A percentile compares a stretch with the other conserved stretches of the same genome.
Conservation (phyloP, 2,329 filamentous ascomycete species). For the Rutstroemia sp. region DNA sequence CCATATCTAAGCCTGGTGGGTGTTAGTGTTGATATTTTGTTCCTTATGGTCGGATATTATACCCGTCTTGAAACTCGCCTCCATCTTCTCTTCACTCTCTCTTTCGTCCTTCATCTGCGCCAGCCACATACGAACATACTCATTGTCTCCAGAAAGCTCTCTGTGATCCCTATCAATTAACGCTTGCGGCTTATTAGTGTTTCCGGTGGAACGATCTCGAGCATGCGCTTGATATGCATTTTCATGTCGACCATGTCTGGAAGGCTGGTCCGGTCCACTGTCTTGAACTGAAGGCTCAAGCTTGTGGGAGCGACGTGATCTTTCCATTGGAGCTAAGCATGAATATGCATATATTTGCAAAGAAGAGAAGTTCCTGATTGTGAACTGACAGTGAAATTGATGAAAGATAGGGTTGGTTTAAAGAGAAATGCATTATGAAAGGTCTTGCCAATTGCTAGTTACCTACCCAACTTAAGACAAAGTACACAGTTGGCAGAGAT, state of each 20-base stretch:
- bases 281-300: not conserved
- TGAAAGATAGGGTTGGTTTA: not conserved
- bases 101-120: constrained; percentile 15
- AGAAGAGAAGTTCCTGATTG: not conserved
- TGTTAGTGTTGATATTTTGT: too few species aligned
- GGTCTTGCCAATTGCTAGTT: not conserved
- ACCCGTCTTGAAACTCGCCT: not conserved
- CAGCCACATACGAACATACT: constrained; percentile 26
- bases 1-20: too few species aligned
- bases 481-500: too few species aligned
- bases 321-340: not conserved
- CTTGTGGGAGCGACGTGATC: constrained; percentile 6
- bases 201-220: not conserved
- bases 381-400: constrained; percentile 5
- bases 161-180: not conserved
- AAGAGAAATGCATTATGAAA: too few species aligned
- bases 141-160: constrained; percentile 15
- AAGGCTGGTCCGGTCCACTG: not conserved
- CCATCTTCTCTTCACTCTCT: not conserved
- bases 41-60: not conserved
- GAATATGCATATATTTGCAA: not conserved
- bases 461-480: not conserved
- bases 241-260: not conserved
- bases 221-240: not conserved
- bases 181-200: not conserved